A percentile compares a stretch with the other conserved stretches of the same genome.
phyloP scores from a whole-genome alignment of 2,329 filamentous ascomycete genomes.

The Fusarium oxysporum region DNA sequence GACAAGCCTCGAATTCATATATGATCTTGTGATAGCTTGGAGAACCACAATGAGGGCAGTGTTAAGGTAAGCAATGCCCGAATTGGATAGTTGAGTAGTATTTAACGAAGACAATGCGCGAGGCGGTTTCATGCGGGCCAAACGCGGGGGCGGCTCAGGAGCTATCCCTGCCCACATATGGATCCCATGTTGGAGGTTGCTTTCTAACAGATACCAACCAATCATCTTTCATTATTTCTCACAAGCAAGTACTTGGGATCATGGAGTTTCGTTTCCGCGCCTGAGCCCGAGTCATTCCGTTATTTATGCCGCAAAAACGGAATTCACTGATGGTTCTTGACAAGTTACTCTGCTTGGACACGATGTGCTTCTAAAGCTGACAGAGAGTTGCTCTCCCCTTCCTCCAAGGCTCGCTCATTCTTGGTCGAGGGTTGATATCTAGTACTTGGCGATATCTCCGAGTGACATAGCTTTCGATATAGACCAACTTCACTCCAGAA shows the following conservation, averaged over 20 bases:
- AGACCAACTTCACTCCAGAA: not conserved
- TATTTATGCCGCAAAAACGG: conserved; percentile 5
- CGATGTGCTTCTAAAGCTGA: not conserved
- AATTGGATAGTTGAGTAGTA: conserved; percentile 2
- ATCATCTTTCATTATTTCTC: conserved; percentile 15
- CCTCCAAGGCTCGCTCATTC: not conserved
- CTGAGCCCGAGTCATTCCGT: conserved; percentile 14
- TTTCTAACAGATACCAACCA: not conserved
- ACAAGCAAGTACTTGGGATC: not conserved
- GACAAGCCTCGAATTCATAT: conserved; percentile 30
- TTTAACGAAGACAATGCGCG: conserved; percentile 10
- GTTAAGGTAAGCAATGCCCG: not conserved
- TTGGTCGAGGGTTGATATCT: not conserved
- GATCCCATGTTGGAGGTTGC: conserved; percentile 2
- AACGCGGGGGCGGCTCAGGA: conserved; percentile 21
- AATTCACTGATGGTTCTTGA: not conserved
- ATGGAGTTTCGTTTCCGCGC: conserved; percentile 12
- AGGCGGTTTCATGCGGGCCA: conserved; percentile 33
- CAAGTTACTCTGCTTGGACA: not conserved
- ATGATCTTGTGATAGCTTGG: conserved; percentile 7
- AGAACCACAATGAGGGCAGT: not conserved
- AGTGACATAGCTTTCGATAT: not conserved
- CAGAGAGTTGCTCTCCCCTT: not conserved
- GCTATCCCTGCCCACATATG: not conserved
- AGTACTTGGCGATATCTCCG: not conserved